Conservation (phyloP, 2,329 filamentous ascomycete species). For the Tolypocladium sp. region DNA sequence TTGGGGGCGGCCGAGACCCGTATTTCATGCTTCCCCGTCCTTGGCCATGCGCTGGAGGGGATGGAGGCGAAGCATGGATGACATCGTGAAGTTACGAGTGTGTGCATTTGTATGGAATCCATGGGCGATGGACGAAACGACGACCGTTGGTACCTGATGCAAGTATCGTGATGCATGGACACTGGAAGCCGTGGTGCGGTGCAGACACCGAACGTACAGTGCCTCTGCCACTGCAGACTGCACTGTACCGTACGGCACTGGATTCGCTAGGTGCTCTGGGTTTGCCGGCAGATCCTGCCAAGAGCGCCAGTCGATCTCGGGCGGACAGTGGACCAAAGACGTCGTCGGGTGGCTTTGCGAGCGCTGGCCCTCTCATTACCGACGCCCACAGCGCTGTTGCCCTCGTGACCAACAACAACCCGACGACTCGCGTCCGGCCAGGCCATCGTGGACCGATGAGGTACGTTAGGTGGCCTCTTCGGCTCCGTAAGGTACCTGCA, state of each 20-base stretch:
- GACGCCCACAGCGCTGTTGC: background rate
- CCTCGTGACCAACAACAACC: background rate
- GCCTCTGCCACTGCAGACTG: too few species aligned
- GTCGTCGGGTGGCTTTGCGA: background rate
- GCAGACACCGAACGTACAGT: background rate
- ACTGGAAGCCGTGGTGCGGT: background rate
- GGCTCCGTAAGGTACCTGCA: background rate
- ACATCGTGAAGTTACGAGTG: too few species aligned
- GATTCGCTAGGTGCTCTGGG: too few species aligned
- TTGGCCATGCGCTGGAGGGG: background rate
- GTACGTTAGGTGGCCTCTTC: background rate
- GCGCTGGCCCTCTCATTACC: background rate
- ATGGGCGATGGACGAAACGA: too few species aligned
- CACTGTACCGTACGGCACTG: too few species aligned
- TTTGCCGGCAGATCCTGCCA: background rate
- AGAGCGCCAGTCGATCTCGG: background rate
- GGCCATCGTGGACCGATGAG: too few species aligned
- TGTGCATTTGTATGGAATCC: too few species aligned
- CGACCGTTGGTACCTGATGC: background rate
- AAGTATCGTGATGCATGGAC: background rate
- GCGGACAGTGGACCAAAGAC: background rate
- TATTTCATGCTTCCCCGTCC: background rate
- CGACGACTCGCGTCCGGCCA: background rate
- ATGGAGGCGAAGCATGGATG: background rate
- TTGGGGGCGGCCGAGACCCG: constrained; percentile 11